phyloP scores from a whole-genome alignment of 495 filamentous ascomycete genomes.

The Chaetomium tenue region DNA sequence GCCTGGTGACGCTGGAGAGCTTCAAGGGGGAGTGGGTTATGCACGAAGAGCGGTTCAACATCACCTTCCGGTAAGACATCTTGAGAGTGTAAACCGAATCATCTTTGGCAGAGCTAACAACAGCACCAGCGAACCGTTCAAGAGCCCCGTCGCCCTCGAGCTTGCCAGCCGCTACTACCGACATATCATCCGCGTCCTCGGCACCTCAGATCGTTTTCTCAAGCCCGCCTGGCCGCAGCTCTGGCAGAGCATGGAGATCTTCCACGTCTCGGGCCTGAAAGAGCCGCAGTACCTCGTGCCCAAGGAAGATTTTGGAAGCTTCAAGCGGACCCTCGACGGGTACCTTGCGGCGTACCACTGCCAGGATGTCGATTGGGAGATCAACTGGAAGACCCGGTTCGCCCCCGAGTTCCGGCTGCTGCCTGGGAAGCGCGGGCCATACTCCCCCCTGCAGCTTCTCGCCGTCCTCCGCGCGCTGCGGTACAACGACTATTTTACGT shows the following conservation, averaged over 20 bases:
- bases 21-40: constrained; percentile 41
- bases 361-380: constrained; percentile 72
- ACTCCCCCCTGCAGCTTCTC: constrained; percentile 72
- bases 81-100: background rate
- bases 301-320: constrained; percentile 73
- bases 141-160: constrained; percentile 60
- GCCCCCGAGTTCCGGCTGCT: constrained; percentile 81
- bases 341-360: constrained; percentile 78
- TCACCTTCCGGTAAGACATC: constrained; percentile 69
- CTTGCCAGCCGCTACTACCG: constrained; percentile 76
- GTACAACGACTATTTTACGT: constrained; percentile 87
- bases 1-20: constrained; percentile 68
- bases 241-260: constrained; percentile 63
- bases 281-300: constrained; percentile 50
- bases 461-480: constrained; percentile 83
- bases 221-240: constrained; percentile 80
- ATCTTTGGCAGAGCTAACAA: background rate
- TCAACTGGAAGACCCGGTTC: constrained; percentile 75
- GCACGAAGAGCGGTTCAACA: constrained; percentile 79
- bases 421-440: constrained; percentile 61
- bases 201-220: constrained; percentile 71
- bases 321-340: constrained; percentile 80
- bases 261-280: constrained; percentile 62
- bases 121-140: constrained; percentile 59
- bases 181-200: constrained; percentile 72